Evolutionary conservation across 1,139 yeast genomes (phyloP), one percentile per base, ranked within the genome.

Genomic region (Saccharomycopsis hybrid): DNA sequence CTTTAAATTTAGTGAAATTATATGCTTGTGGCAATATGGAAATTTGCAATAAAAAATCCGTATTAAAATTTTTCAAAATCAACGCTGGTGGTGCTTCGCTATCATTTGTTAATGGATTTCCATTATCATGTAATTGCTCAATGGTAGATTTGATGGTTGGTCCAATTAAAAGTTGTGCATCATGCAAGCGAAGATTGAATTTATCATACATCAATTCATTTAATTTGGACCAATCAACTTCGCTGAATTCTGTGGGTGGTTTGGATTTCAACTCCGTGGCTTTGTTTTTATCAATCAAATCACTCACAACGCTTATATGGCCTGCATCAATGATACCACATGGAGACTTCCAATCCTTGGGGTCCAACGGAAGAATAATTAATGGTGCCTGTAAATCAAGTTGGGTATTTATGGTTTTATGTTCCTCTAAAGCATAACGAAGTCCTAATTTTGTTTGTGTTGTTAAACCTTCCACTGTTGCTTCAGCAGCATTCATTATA

Each of bases 311-410:
- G 59, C 90, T 82, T 35, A 94, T 83, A 64, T 92, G 97, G 60
- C 99, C 99, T 11, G 97, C 97, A 73, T 94, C 98, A 51, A 94
- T 72, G 11, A 92, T 79, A 3, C 92, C 90, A 54, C 95, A 96
- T 0, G 97, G 95, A 0, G 97, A 81, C 41, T 84, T 74, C 80
- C 87, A 81, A 56, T 78, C 80, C 11, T 80, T 76, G 0, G 95
- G 86, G 61, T 88, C 87, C 25, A 88, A 71, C 0, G 98, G 98
- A 39, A 92, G 60, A n/a, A 92, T 85, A 31, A 94, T 80, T 56
- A 94, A 72, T 0, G 99, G 98, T 0, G 98, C 96, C 61, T 90
- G 96, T 47, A 94, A 71, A 64, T 94, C 97, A 54, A 92, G 74
- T 58, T 85, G 80, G 29, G 90, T 77, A 61, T 88, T 84, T 48